Evolutionary conservation across 176 grass and related monocot genomes (phyloP), one percentile per base, ranked within the genome.

Genomic region (Ampelocalamus luodianensis): DNA sequence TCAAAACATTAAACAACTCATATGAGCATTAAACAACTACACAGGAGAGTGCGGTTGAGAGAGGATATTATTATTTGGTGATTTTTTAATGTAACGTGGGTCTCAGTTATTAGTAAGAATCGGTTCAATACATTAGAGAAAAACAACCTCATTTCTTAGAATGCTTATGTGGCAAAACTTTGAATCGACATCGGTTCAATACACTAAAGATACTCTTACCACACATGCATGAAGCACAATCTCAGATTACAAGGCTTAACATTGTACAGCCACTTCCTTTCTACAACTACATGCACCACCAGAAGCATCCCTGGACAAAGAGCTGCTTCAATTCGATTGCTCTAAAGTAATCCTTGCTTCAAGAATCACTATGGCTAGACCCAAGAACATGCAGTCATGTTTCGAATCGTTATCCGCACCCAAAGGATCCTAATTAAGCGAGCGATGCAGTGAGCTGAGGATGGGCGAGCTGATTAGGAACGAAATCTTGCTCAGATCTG

Each of bases 401-500:
- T 53, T 51, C 26, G 1, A 17, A 78, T 62, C 45, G 43, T 10
- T 59, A 49, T 42, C 29, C 22, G 40, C 23, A 72, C 5, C 42
- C 32, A 71, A 83, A 22, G 50, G 13, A 12, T 51, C 39, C 42
- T 17, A 71, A 78, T 23, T 49, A 86, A 78, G 59, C 71, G 4
- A 65, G 44, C 56, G 56, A 38, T 9, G 68, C 42, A 14, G 69
- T 24, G 81, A 26, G 14, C 32, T 38, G 60, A 12, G 65, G 55
- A 43, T 46, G 72, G 1, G 4, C 20, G 67, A 13, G 34, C 3
- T 34, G 44, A 64, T 71, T 63, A 77, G 5, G 42, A 64, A 18
- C 56, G 16, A 45, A 71, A 64, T 32, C 10, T 65, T 86, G 49
- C 16, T 42, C 79, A 58, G 83, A 90, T 90, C 65, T 67, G 20